Base-by-base conservation (phyloP, 345 rosid genomes). In the Populus ilicifolia region DNA sequence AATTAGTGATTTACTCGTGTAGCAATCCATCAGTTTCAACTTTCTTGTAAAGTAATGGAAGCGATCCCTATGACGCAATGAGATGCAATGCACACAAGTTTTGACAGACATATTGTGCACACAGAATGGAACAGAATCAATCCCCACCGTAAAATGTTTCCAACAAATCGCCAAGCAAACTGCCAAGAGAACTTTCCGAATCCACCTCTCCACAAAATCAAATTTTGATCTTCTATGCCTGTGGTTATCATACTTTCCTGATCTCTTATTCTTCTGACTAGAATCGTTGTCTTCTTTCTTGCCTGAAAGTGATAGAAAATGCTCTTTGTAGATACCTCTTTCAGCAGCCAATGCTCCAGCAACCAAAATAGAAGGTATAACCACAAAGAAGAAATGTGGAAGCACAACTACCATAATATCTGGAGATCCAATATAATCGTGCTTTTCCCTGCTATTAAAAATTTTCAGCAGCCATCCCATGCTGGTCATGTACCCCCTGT, bases 331-430 rank as follows among this genome's bases (percentile, higher is more conserved):
- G n/a, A 84, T 75, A 59, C 73, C 86, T 80, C 85, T 90, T 88
- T 96, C 99, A 20, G 93, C 93, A 63, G 90, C 94, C 77, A 96
- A 72, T 76, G 90, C 87, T 65, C 77, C 88, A 9, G 77, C 72
- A 36, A 86, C 77, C 72, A 92, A 80, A 69, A 87, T 85, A 62
- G 91, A 76, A 0, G 98, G 99, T 59, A 91, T 78, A 39, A 93
- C 90, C 73, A 88, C 90, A 67, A 88, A 91, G 41, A 89, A 9
- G 54, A 95, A 79, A 87, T 93, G 98, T 33, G 99, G 94, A 80
- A 95, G 84, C 81, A 93, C 94, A 56, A 93, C 71, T 69, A 95
- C 90, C 93, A 95, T 89, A 21, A 96, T 75, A 87, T 96, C 97
- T 1, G 97, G 97, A 78, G 80, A 85, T 72, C 97, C 98, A 46